A percentile compares a stretch with the other conserved stretches of the same genome.
These are phyloP conservation scores for Phytophthora niederhauseri DNA, from an alignment of 352 stramenopile genomes.

Conservation along the genomic window DNA sequence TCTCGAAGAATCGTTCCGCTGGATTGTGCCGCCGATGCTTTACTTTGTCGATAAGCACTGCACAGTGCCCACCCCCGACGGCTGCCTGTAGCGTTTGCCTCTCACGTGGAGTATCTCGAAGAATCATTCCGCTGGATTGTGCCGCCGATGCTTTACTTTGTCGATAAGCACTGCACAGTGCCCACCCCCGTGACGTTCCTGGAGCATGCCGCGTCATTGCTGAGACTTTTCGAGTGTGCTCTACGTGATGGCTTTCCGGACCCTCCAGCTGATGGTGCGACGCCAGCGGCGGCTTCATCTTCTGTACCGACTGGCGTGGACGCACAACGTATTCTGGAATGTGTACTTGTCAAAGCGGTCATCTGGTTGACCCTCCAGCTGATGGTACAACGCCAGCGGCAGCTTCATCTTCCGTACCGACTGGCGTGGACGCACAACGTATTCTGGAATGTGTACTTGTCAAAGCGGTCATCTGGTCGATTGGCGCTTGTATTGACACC, in stretches of 20 bases:
- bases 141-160: slow-evolving; percentile 91
- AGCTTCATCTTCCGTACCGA: slow-evolving; percentile 35
- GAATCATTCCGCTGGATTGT: slow-evolving; percentile 92
- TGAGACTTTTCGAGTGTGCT: slow-evolving; percentile 85
- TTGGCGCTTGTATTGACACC: slow-evolving; percentile 92
- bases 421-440: slow-evolving; percentile 66
- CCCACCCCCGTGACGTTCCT: slow-evolving; percentile 90
- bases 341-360: slow-evolving; percentile 85
- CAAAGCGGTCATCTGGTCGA: slow-evolving; percentile 90
- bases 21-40: slow-evolving; percentile 90
- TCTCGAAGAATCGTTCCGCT: slow-evolving; percentile 86
- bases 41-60: slow-evolving; percentile 94
- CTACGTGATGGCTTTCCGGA: slow-evolving; percentile 49
- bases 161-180: slow-evolving; percentile 89
- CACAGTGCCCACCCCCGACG: slow-evolving; percentile 78
- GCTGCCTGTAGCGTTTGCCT: slow-evolving; percentile 38
- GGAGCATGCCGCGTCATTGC: slow-evolving; percentile 88
- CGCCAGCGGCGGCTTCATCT: slow-evolving; percentile 43
- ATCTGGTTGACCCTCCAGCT: slow-evolving; percentile 63
- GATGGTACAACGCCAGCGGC: slow-evolving; percentile 27
- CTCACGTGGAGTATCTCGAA: slow-evolving; percentile 55
- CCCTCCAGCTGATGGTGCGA: not conserved
- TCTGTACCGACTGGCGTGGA: slow-evolving; percentile 55
- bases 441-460: slow-evolving; percentile 90
- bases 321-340: slow-evolving; percentile 80